Evolutionary conservation across 306 rosid species (phyloP), one percentile per base, ranked within the genome.

Genomic region (Dicorynia guianensis): DNA sequence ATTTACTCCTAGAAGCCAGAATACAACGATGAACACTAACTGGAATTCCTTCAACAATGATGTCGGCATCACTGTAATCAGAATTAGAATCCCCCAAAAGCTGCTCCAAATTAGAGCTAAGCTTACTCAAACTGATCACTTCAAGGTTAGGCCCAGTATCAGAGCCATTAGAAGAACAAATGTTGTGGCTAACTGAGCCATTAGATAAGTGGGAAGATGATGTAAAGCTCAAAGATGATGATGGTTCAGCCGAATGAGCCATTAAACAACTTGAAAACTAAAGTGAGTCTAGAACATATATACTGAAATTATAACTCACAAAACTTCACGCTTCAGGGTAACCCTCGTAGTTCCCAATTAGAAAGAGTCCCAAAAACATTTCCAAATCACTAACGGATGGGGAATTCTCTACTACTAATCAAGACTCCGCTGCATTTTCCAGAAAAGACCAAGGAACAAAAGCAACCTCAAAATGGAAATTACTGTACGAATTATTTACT

Each of bases 161-260:
- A 18, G 77, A 20, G 38, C 78, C 87, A 30, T 69, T 25, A 40
- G 90, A 68, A 47, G 89, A 6, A 55, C 78, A 46, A 20, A 84
- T 40, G 81, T 88, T 91, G 71, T 85, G 87, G 79, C 79, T 69
- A 73, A 78, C 68, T 0, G 96, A 90, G 48, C 89, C 97, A 86
- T 95, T 95, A 17, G 99, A 87, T 60, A 87, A 43, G 56, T 74
- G 78, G 58, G 98, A 87, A 76, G 96, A 83, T 43, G 97, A 92
- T 20, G 96, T 88, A 61, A 87, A 89, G 89, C 97, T 95, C 84
- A 95, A 77, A 76, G 99, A 92, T 13, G 97, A 87, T 5, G 99
- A 90, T 25, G 93, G 97, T 76, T 92, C 99, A 17, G 80, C 52
- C 15, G 93, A 90, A 75, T 65, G 65, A 63, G 93, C 97, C 98